A percentile compares a stretch with the other conserved stretches of the same genome.
These are phyloP conservation scores for Cerrena zonata DNA, from an alignment of 1,284 basidiomycete genomes.

Conservation along the genomic window DNA sequence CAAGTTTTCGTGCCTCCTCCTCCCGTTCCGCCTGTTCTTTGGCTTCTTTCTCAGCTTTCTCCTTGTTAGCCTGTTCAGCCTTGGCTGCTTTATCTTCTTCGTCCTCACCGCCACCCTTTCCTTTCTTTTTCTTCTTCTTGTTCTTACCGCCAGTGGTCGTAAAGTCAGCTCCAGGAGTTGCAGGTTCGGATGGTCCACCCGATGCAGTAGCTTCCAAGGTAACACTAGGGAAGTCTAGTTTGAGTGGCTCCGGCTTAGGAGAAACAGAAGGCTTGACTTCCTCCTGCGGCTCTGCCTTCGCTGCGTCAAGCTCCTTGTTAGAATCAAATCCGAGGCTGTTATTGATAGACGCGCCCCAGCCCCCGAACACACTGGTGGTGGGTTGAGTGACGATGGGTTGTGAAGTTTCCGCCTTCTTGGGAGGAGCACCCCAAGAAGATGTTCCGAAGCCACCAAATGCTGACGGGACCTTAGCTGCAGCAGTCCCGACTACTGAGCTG, in stretches of 20 bases:
- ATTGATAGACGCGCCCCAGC: background rate
- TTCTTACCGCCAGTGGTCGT: background rate
- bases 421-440: background rate
- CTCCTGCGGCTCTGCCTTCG: background rate
- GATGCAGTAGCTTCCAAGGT: background rate
- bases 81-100: conserved; percentile 10
- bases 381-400: too few species aligned
- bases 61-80: background rate
- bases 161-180: background rate
- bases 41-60: conserved; percentile 6
- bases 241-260: background rate
- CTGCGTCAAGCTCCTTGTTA: background rate
- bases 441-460: background rate
- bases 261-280: background rate
- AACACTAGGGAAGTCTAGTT: conserved; percentile 5
- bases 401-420: conserved; percentile 1
- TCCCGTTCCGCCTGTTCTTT: conserved; percentile 14
- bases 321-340: background rate
- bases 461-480: background rate
- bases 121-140: conserved; percentile 2
- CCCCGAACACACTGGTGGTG: conserved; percentile 1
- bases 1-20: too few species aligned
- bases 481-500: background rate
- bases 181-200: background rate
- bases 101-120: background rate